Percentiles rank a stretch among this genome's conserved stretches.
Conservation (phyloP, 1,284 basidiomycete species). For the Mycocalia duriaeana region DNA sequence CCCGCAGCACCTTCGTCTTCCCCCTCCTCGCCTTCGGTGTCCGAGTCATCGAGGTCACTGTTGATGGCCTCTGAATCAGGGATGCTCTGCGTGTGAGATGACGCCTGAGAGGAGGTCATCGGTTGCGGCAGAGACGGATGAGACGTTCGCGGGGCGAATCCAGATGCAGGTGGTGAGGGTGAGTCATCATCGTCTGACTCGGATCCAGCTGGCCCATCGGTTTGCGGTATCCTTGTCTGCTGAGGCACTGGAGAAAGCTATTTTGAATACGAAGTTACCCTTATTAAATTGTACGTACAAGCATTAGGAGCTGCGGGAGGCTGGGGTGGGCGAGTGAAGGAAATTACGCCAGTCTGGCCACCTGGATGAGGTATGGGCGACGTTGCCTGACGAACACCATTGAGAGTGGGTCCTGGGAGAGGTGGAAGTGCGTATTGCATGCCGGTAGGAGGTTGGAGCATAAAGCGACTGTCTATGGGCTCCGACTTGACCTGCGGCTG, state of each 20-base stretch:
- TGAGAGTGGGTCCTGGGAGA: conserved; percentile 58
- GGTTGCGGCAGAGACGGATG: conserved; percentile 59
- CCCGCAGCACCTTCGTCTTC: conserved; percentile 63
- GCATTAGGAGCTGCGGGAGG: conserved; percentile 15
- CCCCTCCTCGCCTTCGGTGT: conserved; percentile 74
- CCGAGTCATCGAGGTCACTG: conserved; percentile 93
- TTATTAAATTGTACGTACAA: conserved; percentile 19
- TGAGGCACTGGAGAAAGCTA: conserved; percentile 11
- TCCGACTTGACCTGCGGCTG: conserved; percentile 59
- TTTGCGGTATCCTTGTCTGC: conserved; percentile 56
- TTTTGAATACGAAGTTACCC: conserved; percentile 12
- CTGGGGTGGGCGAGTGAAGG: conserved; percentile 34
- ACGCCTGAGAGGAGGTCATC: conserved; percentile 20
- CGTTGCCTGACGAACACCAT: conserved; percentile 32
- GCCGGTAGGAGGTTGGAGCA: conserved; percentile 36
- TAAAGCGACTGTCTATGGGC: conserved; percentile 60
- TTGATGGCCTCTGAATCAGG: conserved; percentile 83
- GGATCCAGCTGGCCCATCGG: conserved; percentile 50
- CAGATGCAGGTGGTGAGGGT: conserved; percentile 55
- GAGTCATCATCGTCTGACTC: conserved; percentile 53
- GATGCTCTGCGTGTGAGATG: conserved; percentile 27
- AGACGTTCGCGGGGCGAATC: conserved; percentile 57
- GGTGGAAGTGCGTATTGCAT: conserved; percentile 54
- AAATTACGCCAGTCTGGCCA: conserved; percentile 51
- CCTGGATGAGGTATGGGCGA: conserved; percentile 38